Conservation (phyloP, 768 basidiomycete genomes). For the Serpula lacrymans region DNA sequence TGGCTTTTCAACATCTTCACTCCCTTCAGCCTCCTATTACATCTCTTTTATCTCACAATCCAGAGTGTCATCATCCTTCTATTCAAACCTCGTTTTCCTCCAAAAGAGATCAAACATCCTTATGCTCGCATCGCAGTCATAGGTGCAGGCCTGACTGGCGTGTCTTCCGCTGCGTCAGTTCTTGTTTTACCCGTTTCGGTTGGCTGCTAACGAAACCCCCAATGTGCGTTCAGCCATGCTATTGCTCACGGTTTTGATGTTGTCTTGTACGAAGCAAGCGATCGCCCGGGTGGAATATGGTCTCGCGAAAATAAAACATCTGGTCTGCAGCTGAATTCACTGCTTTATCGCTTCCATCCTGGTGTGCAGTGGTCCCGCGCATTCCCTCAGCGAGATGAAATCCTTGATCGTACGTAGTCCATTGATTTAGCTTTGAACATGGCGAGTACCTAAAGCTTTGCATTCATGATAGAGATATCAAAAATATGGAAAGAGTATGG, state of each 20-base stretch:
- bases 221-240: conserved; percentile 38
- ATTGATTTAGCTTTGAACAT: neutral
- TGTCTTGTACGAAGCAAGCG: conserved; percentile 41
- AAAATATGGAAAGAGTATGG: conserved; percentile 47
- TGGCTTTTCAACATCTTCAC: neutral
- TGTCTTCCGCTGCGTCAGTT: conserved; percentile 47
- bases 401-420: conserved; percentile 36
- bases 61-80: conserved; percentile 35
- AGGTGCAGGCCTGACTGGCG: conserved; percentile 48
- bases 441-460: neutral
- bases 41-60: conserved; percentile 28
- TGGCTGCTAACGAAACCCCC: neutral
- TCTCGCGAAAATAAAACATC: conserved; percentile 48
- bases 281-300: conserved; percentile 46
- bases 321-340: conserved; percentile 47
- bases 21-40: conserved; percentile 12
- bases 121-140: conserved; percentile 47
- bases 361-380: conserved; percentile 38
- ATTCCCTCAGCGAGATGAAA: conserved; percentile 49
- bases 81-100: conserved; percentile 34
- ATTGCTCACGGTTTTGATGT: conserved; percentile 53
- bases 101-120: conserved; percentile 24
- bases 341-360: conserved; percentile 51
- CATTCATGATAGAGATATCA: conserved; percentile 28
- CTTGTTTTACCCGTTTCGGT: neutral